Percentiles rank a stretch among this genome's conserved stretches.
Conservation (phyloP, 305 asterid species). For the Rubia tinctorum region DNA sequence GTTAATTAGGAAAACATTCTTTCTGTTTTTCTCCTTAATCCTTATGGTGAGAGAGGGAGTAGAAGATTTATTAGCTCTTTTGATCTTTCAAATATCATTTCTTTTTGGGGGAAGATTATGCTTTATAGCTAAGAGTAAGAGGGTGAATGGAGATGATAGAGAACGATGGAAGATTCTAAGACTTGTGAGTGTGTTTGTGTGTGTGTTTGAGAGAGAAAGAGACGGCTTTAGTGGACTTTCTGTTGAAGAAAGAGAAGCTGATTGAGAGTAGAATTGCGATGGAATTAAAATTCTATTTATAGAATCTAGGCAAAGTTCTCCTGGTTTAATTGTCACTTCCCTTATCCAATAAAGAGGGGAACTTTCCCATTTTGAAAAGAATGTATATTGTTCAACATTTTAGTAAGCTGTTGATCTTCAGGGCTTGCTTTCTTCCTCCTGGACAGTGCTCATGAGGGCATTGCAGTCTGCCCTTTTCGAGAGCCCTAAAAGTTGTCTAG, state of each 20-base stretch:
- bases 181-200: too few species aligned
- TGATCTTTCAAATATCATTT: background rate
- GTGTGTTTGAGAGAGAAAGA: background rate
- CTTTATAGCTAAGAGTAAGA: background rate
- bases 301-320: background rate
- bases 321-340: background rate
- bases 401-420: background rate
- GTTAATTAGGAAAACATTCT: too few species aligned
- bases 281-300: background rate
- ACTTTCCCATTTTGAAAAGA: background rate
- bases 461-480: conserved; percentile 21
- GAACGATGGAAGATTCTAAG: background rate
- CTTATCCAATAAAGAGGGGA: too few species aligned
- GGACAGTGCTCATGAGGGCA: conserved; percentile 20
- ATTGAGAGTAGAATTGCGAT: background rate
- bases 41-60: too few species aligned
- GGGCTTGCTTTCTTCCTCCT: background rate
- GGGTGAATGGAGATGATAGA: background rate
- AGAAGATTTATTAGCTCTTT: background rate
- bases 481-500: conserved; percentile 46
- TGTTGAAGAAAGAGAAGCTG: background rate
- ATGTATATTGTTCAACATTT: background rate
- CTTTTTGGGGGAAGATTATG: background rate
- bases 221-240: background rate
- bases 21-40: too few species aligned